Evolutionary conservation across 2,329 filamentous ascomycete genomes (phyloP), one percentile per base, ranked within the genome.

Genomic region (Furcasterigmium sp.): DNA sequence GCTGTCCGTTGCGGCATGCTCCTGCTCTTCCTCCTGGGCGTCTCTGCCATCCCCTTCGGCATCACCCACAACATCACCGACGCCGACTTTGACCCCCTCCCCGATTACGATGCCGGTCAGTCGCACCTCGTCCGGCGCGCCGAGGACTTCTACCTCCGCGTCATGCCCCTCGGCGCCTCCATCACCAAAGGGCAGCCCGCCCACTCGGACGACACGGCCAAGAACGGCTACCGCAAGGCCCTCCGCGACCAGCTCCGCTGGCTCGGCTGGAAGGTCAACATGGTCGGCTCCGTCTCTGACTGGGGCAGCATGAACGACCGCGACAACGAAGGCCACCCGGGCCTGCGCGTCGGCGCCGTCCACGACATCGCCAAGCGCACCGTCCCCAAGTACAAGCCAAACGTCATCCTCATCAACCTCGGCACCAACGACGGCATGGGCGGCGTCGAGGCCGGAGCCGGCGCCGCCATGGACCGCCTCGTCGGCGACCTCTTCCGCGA

Each of bases 401-500:
- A 70, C 47, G 45, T 70, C 20, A 48, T 69, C 39, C 53, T 62
- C n/a, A 50, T 70, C 48, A 69, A 70, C 51, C 59, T 55, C 7
- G 68, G 68, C 30, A 69, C 67, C 42, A 70, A 70, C 47, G 67
- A 71, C 48, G 38, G n/a, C n/a, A n/a, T n/a, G n/a, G n/a, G n/a
- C n/a, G n/a, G n/a, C n/a, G n/a, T n/a, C n/a, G n/a, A n/a, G n/a
- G n/a, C n/a, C n/a, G n/a, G n/a, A n/a, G n/a, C n/a, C n/a, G n/a
- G n/a, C n/a, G n/a, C n/a, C n/a, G n/a, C n/a, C n/a, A n/a, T n/a
- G n/a, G n/a, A n/a, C n/a, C n/a, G n/a, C n/a, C n/a, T n/a, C n/a
- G n/a, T n/a, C n/a, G n/a, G n/a, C n/a, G n/a, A n/a, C n/a, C n/a
- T 70, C 17, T 61, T 56, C 49, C 9, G 2, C 2, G 44, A 48